phyloP scores from a whole-genome alignment of 129 eudicot species.

The Lactuca saligna region DNA sequence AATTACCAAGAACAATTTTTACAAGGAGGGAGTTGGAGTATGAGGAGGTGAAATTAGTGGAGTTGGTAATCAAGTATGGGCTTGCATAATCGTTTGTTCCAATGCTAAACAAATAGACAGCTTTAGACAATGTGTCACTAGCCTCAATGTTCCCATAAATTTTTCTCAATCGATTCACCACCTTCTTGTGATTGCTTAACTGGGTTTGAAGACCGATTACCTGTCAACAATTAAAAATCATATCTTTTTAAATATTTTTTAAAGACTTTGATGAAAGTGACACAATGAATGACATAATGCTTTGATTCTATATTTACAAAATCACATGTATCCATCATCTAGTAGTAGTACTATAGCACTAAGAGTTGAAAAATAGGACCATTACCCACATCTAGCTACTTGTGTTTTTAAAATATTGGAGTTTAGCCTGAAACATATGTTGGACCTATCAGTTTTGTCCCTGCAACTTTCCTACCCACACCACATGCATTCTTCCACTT shows the following conservation, averaged over 20 bases:
- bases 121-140: slow-evolving; percentile 31
- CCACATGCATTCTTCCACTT: slow-evolving; percentile 26
- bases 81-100: slow-evolving; percentile 56
- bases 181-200: slow-evolving; percentile 33
- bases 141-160: slow-evolving; percentile 38
- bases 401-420: slow-evolving; percentile 22
- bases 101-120: slow-evolving; percentile 59
- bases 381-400: not conserved
- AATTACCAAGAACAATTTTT: slow-evolving; percentile 46
- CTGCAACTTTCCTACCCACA: slow-evolving; percentile 10
- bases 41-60: slow-evolving; percentile 24
- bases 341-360: not conserved
- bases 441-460: slow-evolving; percentile 11
- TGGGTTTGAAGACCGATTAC: slow-evolving; percentile 49
- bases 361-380: slow-evolving; percentile 8
- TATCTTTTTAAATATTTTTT: not conserved
- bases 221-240: slow-evolving; percentile 19
- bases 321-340: slow-evolving; percentile 6
- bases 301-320: not conserved
- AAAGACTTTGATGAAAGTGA: not conserved
- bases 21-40: slow-evolving; percentile 31
- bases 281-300: not conserved
- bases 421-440: slow-evolving; percentile 25
- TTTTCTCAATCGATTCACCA: slow-evolving; percentile 33
- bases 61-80: slow-evolving; percentile 29